Evolutionary conservation across 225 moss, liverwort and hornwort species (phyloP).

Genomic region (Climacium dendroides): DNA sequence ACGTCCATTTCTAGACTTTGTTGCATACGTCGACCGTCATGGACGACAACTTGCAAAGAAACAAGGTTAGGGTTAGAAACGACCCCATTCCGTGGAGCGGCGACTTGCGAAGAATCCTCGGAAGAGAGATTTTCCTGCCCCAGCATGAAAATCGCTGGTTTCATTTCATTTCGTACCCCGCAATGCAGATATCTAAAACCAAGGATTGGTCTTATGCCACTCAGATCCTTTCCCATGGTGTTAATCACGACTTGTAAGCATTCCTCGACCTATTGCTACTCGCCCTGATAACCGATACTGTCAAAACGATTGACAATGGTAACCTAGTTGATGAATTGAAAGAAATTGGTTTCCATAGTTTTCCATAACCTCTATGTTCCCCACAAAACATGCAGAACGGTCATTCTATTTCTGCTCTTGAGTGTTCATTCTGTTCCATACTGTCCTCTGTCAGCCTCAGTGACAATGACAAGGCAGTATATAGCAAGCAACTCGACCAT

Average conservation of each 20-base stretch:
- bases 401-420: neutral
- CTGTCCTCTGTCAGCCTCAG: neutral
- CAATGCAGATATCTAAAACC: neutral
- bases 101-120: neutral
- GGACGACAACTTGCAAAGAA: neutral
- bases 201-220: constrained; percentile 66
- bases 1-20: constrained; percentile 38
- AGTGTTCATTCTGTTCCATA: too few species aligned
- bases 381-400: neutral
- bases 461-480: too few species aligned
- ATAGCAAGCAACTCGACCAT: too few species aligned
- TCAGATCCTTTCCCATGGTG: constrained; percentile 67
- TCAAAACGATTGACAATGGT: neutral
- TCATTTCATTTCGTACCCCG: neutral
- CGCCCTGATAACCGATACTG: neutral
- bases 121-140: neutral
- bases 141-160: neutral
- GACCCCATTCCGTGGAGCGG: neutral
- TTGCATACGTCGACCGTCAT: neutral
- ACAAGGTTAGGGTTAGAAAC: neutral
- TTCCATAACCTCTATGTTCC: neutral
- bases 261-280: too few species aligned
- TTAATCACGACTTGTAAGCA: constrained; percentile 69
- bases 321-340: neutral
- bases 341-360: neutral